Evolutionary conservation across 1,284 basidiomycete species (phyloP), one percentile per base, ranked within the genome.

Genomic region (Apiotrichum gracile): DNA sequence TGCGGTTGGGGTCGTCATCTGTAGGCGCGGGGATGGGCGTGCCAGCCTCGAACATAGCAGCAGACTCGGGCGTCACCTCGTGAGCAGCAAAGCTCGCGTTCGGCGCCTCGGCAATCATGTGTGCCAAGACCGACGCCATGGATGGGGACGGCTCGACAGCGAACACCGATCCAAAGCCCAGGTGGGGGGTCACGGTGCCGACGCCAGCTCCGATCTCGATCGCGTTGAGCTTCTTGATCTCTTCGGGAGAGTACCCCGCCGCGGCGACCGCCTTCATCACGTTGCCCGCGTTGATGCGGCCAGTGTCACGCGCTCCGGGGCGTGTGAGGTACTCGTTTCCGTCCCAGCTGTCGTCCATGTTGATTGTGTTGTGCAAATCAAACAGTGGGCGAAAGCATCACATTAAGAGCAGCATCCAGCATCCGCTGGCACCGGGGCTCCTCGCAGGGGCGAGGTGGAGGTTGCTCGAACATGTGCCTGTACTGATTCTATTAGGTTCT

Each of bases 201-300:
- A 62, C 60, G 21, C 70, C 69, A 44, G 60, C 61, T 12, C 69
- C 69, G 22, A 72, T 61, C 47, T 72, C 69, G 38, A 69, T 57
- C 6, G 68, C 51, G 49, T 66, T 37, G 26, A 67, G 47, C 8
- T 19, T 19, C 29, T 24, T n/a, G 39, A 49, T 47, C 17, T 33
- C 5, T 1, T 45, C 24, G 4, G 58, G 27, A 10, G 50, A 26
- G 25, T 61, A 19, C 2, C 62, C 63, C 1, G 62, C 31, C 3
- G 31, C 31, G 16, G 31, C 31, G 9, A 31, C 9, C 12, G 31
- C 31, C 3, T 10, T 14, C 31, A 31, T 31, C 12, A 31, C 31
- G 31, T 31, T 31, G 31, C 12, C 31, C 3, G 31, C 31, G 31
- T 31, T 31, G 31, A 31, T 4, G 31, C 31, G 31, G 31, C 31